phyloP scores from a whole-genome alignment of 768 basidiomycete species.

The Xerocomellus dryophilus region DNA sequence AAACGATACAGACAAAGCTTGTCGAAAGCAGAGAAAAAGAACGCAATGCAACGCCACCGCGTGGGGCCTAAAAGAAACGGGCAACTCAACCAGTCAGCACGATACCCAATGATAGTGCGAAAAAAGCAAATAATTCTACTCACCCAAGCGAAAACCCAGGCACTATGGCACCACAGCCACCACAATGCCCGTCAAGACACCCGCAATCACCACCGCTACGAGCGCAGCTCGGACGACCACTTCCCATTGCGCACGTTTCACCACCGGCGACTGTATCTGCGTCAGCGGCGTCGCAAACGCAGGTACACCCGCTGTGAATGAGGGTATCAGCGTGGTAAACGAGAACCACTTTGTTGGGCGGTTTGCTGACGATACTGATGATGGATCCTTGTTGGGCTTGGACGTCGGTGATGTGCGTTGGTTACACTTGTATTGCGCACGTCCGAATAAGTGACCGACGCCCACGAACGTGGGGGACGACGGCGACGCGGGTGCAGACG shows the following conservation, averaged over 20 bases:
- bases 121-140: not conserved
- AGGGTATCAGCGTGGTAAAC: constrained; percentile 23
- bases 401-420: constrained; percentile 5
- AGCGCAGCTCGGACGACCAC: constrained; percentile 63
- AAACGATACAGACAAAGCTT: not conserved
- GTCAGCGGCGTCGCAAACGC: constrained; percentile 72
- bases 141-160: not conserved
- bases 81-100: not conserved
- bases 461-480: constrained; percentile 1
- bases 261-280: constrained; percentile 61
- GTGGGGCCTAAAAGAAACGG: not conserved
- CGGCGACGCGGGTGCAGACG: not conserved
- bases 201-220: constrained; percentile 42
- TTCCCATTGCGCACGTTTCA: constrained; percentile 83
- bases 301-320: constrained; percentile 48
- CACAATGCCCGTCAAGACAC: constrained; percentile 33
- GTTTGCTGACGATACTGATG: not conserved
- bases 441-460: constrained; percentile 16
- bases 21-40: not conserved
- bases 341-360: not conserved
- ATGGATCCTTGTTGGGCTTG: not conserved
- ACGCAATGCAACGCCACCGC: not conserved
- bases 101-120: not conserved
- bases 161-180: constrained; percentile 11
- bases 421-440: constrained; percentile 32